phyloP scores from a whole-genome alignment of 2,329 filamentous ascomycete species.

The Trichothecium roseum region DNA sequence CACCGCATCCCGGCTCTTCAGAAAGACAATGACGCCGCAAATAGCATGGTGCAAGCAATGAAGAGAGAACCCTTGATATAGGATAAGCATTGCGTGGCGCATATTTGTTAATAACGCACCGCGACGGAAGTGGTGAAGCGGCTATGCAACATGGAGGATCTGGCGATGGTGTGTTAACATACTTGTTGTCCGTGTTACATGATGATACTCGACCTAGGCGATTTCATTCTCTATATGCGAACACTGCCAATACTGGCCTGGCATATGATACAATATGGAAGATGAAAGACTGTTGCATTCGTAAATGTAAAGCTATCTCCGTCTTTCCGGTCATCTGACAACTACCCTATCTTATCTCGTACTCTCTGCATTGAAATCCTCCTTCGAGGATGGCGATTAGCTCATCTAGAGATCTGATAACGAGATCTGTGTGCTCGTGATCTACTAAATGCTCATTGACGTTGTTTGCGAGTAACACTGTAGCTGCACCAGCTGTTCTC shows the following conservation, averaged over 20 bases:
- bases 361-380: slow-evolving; percentile 53
- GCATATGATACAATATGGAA: too few species aligned
- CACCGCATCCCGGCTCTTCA: slow-evolving; percentile 23
- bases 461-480: slow-evolving; percentile 80
- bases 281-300: too few species aligned
- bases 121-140: too few species aligned
- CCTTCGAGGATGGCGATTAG: slow-evolving; percentile 63
- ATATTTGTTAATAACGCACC: slow-evolving; percentile 9
- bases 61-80: background rate
- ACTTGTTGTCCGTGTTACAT: too few species aligned
- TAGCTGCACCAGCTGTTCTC: slow-evolving; percentile 71
- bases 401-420: slow-evolving; percentile 63
- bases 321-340: background rate
- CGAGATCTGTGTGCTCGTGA: slow-evolving; percentile 69
- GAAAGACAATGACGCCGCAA: background rate
- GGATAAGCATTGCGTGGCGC: slow-evolving; percentile 21
- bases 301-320: too few species aligned
- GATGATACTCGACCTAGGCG: too few species aligned
- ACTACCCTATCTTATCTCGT: slow-evolving; percentile 4
- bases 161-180: too few species aligned
- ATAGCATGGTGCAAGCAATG: background rate
- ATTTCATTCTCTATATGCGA: too few species aligned
- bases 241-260: too few species aligned
- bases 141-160: too few species aligned
- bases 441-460: slow-evolving; percentile 60